These are phyloP conservation scores for Lasiosphaeria hispida DNA, from an alignment of 495 filamentous ascomycete species.

Conservation along the genomic window DNA sequence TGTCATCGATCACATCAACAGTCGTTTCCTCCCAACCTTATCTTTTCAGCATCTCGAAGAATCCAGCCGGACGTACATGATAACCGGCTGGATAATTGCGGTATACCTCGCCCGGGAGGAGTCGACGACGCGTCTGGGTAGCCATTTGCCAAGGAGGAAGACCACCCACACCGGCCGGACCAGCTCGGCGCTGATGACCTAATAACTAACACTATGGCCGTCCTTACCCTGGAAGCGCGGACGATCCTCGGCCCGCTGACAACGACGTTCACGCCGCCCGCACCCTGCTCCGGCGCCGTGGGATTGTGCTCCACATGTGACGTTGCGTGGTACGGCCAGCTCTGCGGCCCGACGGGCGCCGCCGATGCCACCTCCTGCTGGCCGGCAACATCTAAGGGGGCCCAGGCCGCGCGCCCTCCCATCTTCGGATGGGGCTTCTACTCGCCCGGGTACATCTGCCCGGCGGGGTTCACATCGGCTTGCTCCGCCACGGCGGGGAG, in stretches of 20 bases:
- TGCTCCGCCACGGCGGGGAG: conserved; percentile 21
- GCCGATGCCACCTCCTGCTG: conserved; percentile 30
- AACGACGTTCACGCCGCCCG: conserved; percentile 32
- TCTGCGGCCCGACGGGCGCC: conserved; percentile 12
- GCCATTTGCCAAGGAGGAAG: too few species aligned
- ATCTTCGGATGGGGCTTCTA: conserved; percentile 34
- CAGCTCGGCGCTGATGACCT: not conserved
- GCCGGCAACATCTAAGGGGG: conserved; percentile 24
- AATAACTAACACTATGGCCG: not conserved
- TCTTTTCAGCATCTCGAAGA: too few species aligned
- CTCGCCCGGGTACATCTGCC: conserved; percentile 32
- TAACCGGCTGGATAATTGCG: too few species aligned
- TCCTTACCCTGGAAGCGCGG: conserved; percentile 6
- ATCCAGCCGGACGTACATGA: too few species aligned
- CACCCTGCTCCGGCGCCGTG: conserved; percentile 20
- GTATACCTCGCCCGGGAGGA: too few species aligned
- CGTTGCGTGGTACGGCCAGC: conserved; percentile 27
- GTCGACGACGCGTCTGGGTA: too few species aligned
- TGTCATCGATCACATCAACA: too few species aligned
- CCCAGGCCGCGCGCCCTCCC: not conserved
- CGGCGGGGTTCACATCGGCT: conserved; percentile 27
- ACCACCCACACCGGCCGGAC: not conserved
- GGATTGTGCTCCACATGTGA: conserved; percentile 13
- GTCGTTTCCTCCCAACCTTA: too few species aligned
- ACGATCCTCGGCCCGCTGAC: conserved; percentile 32